phyloP scores from a whole-genome alignment of 345 rosid species.

The Populus euphratica region DNA sequence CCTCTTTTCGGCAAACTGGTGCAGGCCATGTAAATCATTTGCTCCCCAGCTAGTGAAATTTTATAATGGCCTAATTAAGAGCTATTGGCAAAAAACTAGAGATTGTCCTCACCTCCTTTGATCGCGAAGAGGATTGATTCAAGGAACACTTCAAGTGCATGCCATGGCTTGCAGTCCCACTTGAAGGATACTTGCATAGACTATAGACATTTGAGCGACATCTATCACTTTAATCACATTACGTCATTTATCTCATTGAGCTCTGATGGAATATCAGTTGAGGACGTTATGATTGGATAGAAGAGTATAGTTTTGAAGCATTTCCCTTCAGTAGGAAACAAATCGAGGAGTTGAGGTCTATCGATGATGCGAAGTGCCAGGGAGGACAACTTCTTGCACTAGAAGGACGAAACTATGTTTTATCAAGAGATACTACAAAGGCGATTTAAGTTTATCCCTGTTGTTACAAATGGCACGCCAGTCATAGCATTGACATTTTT shows the following conservation, averaged over 20 bases:
- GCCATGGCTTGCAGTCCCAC: conserved; percentile 83
- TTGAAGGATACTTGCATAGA: conserved; percentile 38
- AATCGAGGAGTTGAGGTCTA: conserved; percentile 54
- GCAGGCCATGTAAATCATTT: conserved; percentile 71
- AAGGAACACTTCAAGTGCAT: conserved; percentile 60
- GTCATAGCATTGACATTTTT: neutral
- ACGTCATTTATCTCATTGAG: conserved; percentile 55
- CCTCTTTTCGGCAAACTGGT: conserved; percentile 85
- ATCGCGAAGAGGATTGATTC: conserved; percentile 55
- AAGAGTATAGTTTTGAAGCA: conserved; percentile 72
- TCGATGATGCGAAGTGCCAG: conserved; percentile 50
- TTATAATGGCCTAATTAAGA: conserved; percentile 34
- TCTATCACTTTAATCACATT: conserved; percentile 46
- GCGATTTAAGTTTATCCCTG: conserved; percentile 21
- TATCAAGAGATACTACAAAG: conserved; percentile 49
- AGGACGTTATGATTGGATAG: conserved; percentile 61
- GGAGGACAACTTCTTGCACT: conserved; percentile 64
- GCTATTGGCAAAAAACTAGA: conserved; percentile 46
- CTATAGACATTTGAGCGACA: conserved; percentile 38
- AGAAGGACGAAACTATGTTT: conserved; percentile 39
- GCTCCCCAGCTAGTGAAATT: conserved; percentile 59
- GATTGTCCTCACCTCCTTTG: conserved; percentile 70
- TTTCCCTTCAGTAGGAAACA: conserved; percentile 63
- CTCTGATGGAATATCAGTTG: conserved; percentile 38
- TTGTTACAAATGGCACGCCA: neutral